Conservation (phyloP, 2,329 filamentous ascomycete species). For the Penicillium sp. region DNA sequence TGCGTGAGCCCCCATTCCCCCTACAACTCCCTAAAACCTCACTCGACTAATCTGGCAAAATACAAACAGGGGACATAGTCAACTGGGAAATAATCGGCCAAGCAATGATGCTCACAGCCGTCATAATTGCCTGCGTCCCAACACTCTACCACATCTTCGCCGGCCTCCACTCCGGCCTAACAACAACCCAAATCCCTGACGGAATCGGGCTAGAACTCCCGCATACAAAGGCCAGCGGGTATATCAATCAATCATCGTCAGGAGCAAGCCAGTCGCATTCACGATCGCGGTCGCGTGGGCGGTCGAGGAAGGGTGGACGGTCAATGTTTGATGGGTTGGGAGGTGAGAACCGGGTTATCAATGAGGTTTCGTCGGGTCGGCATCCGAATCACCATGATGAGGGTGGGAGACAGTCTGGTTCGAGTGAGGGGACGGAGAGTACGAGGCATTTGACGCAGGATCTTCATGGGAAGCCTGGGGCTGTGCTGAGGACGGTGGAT, state of each 20-base stretch:
- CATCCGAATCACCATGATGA: neutral
- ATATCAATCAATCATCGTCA: neutral
- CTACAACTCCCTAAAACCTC: neutral
- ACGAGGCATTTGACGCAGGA: neutral
- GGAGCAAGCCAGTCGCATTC: neutral
- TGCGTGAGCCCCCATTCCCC: neutral
- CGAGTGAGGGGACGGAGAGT: slow-evolving; percentile 4
- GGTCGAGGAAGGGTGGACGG: neutral
- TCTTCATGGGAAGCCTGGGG: neutral
- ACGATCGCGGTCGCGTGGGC: neutral
- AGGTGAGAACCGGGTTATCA: neutral
- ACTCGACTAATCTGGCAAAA: neutral
- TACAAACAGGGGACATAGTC: slow-evolving; percentile 15
- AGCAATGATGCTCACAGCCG: slow-evolving; percentile 34
- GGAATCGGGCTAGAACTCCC: neutral
- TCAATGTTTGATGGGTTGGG: slow-evolving; percentile 1
- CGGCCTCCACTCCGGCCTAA: slow-evolving; percentile 32
- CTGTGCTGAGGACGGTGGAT: neutral
- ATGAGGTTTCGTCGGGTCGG: neutral
- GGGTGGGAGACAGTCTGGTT: neutral
- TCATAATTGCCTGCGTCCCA: slow-evolving; percentile 35
- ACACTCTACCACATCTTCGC: slow-evolving; percentile 32
- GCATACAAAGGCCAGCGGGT: neutral
- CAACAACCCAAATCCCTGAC: slow-evolving; percentile 21
- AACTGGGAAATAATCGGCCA: slow-evolving; percentile 27